A percentile compares a stretch with the other conserved stretches of the same genome.
Conservation (phyloP, 208 protist genomes). For the Leishmania amazonensis region DNA sequence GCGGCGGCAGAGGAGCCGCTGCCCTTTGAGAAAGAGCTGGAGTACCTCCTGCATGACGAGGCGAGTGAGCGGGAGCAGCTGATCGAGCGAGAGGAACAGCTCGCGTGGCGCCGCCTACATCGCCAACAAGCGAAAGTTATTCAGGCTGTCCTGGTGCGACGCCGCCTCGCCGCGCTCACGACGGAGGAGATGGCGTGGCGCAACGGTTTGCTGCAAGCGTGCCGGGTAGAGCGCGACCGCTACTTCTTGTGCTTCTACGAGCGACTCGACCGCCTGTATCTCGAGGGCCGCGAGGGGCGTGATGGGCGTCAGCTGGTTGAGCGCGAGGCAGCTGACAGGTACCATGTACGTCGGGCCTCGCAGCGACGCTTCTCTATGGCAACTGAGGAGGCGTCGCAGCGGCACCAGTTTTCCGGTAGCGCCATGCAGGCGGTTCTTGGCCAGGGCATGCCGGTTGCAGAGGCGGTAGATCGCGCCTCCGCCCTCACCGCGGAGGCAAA, state of each 20-base stretch:
- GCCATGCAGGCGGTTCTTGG: neutral
- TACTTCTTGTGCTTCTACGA: conserved; percentile 33
- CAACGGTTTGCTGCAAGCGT: conserved; percentile 8
- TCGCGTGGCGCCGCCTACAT: conserved; percentile 51
- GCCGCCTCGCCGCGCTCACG: conserved; percentile 14
- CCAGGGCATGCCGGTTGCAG: neutral
- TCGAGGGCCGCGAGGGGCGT: conserved; percentile 33
- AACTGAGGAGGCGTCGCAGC: conserved; percentile 27
- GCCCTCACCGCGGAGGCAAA: neutral
- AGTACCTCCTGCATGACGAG: conserved; percentile 43
- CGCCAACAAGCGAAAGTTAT: conserved; percentile 24
- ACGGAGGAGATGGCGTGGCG: conserved; percentile 28
- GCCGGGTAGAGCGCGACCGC: neutral
- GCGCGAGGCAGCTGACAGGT: conserved; percentile 26
- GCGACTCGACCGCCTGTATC: conserved; percentile 30
- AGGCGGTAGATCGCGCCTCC: neutral
- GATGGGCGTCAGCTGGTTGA: conserved; percentile 29
- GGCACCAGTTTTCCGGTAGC: neutral
- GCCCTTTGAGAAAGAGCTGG: conserved; percentile 6
- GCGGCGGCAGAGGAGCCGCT: neutral
- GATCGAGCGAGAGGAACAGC: conserved; percentile 57
- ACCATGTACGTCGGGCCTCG: conserved; percentile 27
- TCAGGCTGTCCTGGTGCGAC: conserved; percentile 13
- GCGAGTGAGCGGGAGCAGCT: conserved; percentile 60
- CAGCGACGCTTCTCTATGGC: conserved; percentile 17